Evolutionary conservation across 1,284 basidiomycete species (phyloP).

Genomic region (Cryptococcus neoformans): DNA sequence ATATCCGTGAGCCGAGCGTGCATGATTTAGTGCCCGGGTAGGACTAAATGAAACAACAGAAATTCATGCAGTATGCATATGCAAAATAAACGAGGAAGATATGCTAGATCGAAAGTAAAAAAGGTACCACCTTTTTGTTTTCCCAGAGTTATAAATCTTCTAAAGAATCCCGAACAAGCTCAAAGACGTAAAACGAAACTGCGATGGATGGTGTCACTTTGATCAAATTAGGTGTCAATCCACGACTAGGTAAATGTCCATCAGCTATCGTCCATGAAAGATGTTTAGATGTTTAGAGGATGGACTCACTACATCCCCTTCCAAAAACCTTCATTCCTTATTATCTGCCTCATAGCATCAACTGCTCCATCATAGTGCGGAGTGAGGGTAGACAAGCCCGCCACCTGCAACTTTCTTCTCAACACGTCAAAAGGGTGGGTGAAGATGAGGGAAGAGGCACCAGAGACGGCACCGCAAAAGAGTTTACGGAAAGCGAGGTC

Average conservation of each 20-base stretch:
- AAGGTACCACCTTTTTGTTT: no score
- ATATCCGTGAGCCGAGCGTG: no score
- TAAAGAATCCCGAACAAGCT: conserved; percentile 46
- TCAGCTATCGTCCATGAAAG: neutral
- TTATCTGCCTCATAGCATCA: conserved; percentile 67
- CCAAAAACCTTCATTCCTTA: conserved; percentile 66
- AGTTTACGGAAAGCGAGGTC: conserved; percentile 45
- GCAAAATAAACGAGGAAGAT: no score
- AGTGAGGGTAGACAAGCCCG: conserved; percentile 69
- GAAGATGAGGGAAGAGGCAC: conserved; percentile 80
- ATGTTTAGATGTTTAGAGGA: no score
- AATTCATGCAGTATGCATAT: no score
- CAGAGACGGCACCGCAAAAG: conserved; percentile 53
- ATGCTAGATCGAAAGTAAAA: no score
- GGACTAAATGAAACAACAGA: no score
- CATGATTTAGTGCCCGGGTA: no score
- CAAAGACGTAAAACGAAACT: conserved; percentile 59
- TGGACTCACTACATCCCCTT: conserved; percentile 48
- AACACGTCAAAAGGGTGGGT: conserved; percentile 97
- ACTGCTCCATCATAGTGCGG: conserved; percentile 72
- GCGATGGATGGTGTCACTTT: conserved; percentile 83
- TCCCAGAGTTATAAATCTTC: conserved; percentile 9
- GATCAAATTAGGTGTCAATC: conserved; percentile 88
- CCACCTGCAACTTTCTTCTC: conserved; percentile 85
- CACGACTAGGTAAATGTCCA: conserved; percentile 63